Base-by-base conservation (phyloP, 75 land plant genomes). In the Selaginella moellendorffii region DNA sequence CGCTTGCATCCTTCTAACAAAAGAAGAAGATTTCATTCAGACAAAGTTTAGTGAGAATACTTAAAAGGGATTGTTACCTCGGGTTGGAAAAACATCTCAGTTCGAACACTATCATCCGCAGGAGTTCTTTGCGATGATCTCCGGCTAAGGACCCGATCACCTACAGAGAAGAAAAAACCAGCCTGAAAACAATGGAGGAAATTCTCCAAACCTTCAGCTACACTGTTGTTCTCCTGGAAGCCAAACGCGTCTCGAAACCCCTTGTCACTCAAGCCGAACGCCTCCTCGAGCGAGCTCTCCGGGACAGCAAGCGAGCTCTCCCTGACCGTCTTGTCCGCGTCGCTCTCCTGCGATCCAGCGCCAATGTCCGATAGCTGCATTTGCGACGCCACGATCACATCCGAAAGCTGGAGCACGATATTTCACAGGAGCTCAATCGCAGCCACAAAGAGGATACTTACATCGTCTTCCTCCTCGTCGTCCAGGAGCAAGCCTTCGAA, bases 91-190 rank as follows among this genome's bases (percentile, higher is more conserved):
- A 24, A 19, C 25, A 56, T 21, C 5, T 56, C 59, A 9, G 59
- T 5, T 21, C 24, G 59, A 8, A 21, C 9, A 56, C n/a, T 8
- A 9, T 8, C 59, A 56, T 56, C 59, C n/a, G 17, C 59, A 24
- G 23, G 21, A 21, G 59, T 56, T 25, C 59, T 5, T 56, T 56
- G 59, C 5, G 59, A 56, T 56, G 59, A 56, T 25, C 59, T 56
- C 21, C 59, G 21, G n/a, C 59, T 56, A 21, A 56, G 24, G 8
- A 8, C 59, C 24, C 59, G 5, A 19, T 56, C 59, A 56, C 59
- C 59, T 21, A 18, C 18, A 46, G 24, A 36, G 46, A 36, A 36
- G 14, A 5, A 36, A 36, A 36, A 36, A 36, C 46, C 14, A 36
- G 14, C 14, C 5, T 36, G 5, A 36, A 36, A 36, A 5, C 46